phyloP scores from a whole-genome alignment of 2,329 filamentous ascomycete genomes.

The Aureobasidium melanogenum region DNA sequence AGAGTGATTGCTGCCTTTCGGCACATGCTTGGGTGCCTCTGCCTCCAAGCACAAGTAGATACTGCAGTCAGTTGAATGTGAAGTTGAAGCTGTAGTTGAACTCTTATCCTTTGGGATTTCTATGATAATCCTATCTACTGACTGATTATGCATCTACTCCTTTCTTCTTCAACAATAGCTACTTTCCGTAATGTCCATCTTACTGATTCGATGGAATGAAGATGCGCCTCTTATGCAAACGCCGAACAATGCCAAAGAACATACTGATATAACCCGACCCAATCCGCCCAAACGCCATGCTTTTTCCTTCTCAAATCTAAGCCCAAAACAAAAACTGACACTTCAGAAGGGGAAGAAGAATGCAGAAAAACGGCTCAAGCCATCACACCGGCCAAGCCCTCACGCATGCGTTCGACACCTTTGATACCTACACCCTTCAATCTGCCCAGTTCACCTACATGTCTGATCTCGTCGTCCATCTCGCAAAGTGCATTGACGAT shows the following conservation, averaged over 20 bases:
- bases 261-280: background rate
- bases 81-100: too few relatives aligned
- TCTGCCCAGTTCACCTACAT: conserved; percentile 17
- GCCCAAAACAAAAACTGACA: background rate
- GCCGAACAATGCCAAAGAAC: background rate
- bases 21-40: background rate
- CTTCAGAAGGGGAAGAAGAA: background rate
- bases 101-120: background rate
- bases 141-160: background rate
- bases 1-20: background rate
- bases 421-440: conserved; percentile 41
- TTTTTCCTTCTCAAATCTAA: background rate
- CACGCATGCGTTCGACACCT: conserved; percentile 43
- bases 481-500: conserved; percentile 42
- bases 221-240: background rate
- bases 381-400: conserved; percentile 25
- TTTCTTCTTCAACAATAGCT: background rate
- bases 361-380: background rate
- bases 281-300: background rate
- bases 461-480: conserved; percentile 29
- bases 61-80: too few relatives aligned
- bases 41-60: too few relatives aligned
- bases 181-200: background rate
- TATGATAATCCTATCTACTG: background rate
- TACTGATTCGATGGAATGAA: background rate